Base-by-base conservation (phyloP, 495 filamentous ascomycete species). In the Hypoxylon trugodes region DNA sequence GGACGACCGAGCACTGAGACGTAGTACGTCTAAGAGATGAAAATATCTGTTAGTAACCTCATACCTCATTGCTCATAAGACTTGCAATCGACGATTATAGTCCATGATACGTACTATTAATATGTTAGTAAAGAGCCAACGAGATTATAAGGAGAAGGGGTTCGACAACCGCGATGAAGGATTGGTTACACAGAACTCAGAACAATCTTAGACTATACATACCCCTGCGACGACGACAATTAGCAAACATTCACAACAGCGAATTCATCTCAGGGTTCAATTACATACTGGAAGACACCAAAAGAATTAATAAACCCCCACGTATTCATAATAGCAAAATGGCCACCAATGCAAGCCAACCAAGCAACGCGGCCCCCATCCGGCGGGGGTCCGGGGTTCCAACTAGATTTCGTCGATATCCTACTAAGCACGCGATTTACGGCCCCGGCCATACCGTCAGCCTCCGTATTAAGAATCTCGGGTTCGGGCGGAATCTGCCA, bases 271-370 rank as follows among this genome's bases (percentile, higher is more conserved):
- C n/a, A n/a, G n/a, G n/a, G n/a, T n/a, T n/a, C n/a, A n/a, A n/a
- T n/a, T n/a, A n/a, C n/a, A n/a, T n/a, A n/a, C n/a, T 96, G 92
- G 71, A 93, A 96, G 1, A 92, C 81, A 12, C 91, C 90, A 61
- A 91, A 94, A 21, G 86, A 87, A 69, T 87, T 86, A 71, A 90
- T 86, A 52, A 76, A 66, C 41, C 74, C 77, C 72, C 80, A 84
- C 2, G 81, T 82, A 51, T 77, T 79, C 63, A 80, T 79, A 18
- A 82, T 69, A 3, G 75, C 70, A 13, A 83, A 65, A 54, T 84
- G 82, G 5, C 65, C 73, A 32, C 73, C 76, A 12, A 78, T 42
- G 81, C 78, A 79, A 22, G 77, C 75, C 1, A 72, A 48, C 82
- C 83, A 86, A 13, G 81, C 84, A 28, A 68, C 61, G 38, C 52